Evolutionary conservation across 1,139 yeast species (phyloP), one percentile per base, ranked within the genome.

Genomic region (Hyphopichia pseudoburtonii): DNA sequence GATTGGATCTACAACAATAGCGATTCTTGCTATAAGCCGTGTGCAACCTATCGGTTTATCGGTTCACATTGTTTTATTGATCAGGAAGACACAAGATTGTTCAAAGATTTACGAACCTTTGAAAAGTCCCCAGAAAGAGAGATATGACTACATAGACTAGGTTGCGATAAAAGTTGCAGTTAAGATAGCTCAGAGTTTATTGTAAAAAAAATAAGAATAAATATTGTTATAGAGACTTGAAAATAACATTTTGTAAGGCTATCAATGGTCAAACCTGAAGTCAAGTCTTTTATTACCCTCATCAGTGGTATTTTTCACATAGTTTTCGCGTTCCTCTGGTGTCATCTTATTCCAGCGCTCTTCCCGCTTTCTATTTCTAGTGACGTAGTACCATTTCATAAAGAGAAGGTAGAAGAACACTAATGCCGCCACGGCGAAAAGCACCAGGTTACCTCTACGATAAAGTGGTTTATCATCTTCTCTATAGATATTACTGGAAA

Each of bases 381-480:
- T 57, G 2, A 52, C 52, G 41, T 74, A 79, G 47, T 67, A 78
- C 43, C 37, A 60, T 64, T 30, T 50, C 52, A 38, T 59, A 60
- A 12, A 44, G 39, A 43, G 12, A 12, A 23, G 8, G 14, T 24
- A n/a, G 17, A 23, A 16, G 15, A 29, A 17, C 7, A 27, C 75
- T 48, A 14, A n/a, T 7, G 17, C 33, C 1, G 66, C 71, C 35
- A 79, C 52, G 17, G 72, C 51, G 26, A 62, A 65, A 19, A 58
- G 43, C 16, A 42, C 44, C 12, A 33, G 30, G 45, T 81, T 79
- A 14, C 86, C 86, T 19, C 70, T 54, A 29, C 62, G 65, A 51
- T 80, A 81, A 23, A 62, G 47, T 1, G 86, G 86, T 17, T 64
- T 66, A 50, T 82, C 87, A 30, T 65, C 68, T 1, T 56, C 52